Evolutionary conservation across 192 early-diverging fungal species (phyloP), one percentile per base, ranked within the genome.

Genomic region (Entomortierella parvispora): DNA sequence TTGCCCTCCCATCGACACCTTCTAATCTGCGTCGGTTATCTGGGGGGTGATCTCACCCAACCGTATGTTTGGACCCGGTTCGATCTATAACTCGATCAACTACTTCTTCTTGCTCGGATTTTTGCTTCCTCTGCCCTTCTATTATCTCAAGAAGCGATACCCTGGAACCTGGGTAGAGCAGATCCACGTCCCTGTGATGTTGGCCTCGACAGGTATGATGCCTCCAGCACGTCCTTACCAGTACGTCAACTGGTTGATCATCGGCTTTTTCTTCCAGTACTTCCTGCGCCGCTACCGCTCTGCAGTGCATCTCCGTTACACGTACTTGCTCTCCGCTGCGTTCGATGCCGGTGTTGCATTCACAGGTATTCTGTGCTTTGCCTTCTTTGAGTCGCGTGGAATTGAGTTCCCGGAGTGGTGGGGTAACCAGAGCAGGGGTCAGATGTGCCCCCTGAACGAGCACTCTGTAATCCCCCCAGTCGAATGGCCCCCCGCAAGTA

Each of bases 11-110:
- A 80, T 80, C 55, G 42, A 43, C 3, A 81, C 81, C 34, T 93
- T 92, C 62, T 87, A 81, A 79, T 83, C 81, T 57, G 89, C 84
- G 22, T 88, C 82, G 18, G 80, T 85, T 26, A 87, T 93, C 51
- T 93, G 91, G 91, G 92, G 92, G 18, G 81, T 85, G 12, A 90
- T 93, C 58, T 87, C 88, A 31, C 89, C 92, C 10, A 50, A 46
- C 20, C 74, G 82, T 2, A 86, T 92, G 82, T 92, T 91, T 49
- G 74, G 62, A 2, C 34, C 42, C 43, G 59, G 64, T 4, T 72
- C 70, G 14, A 63, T 65, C 4, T 85, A 85, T 45, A 58, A 50
- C 10, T 4, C 77, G 8, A 62, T 71, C 33, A 48, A 75, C 10
- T 83, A 61, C 26, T 79, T 81, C 62, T 80, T 87, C 66, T 47